Percentiles rank a stretch among this genome's conserved stretches.
Conservation (phyloP, 306 rosid species). For the Lablab purpureus region DNA sequence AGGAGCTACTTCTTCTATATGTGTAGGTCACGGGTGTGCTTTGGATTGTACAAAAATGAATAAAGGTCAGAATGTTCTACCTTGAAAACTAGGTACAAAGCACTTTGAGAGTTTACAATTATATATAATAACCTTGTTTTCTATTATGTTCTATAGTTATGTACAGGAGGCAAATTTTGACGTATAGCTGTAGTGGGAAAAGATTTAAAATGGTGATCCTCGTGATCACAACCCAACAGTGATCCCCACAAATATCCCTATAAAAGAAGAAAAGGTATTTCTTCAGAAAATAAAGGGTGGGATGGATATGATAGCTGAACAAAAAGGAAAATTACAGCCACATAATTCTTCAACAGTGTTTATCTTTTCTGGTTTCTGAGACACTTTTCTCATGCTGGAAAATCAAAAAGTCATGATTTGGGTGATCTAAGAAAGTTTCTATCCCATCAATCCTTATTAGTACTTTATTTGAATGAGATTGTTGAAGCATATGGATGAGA, state of each 20-base stretch:
- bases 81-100: conserved; percentile 49
- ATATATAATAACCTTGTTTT: conserved; percentile 38
- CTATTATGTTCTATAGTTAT: conserved; percentile 31
- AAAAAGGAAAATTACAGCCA: conserved; percentile 28
- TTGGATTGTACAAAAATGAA: conserved; percentile 62
- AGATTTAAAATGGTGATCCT: conserved; percentile 45
- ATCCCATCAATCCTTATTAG: conserved; percentile 36
- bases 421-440: conserved; percentile 42
- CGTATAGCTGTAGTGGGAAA: conserved; percentile 35
- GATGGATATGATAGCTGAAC: conserved; percentile 33
- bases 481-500: conserved; percentile 29
- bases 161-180: conserved; percentile 41
- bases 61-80: conserved; percentile 73
- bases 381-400: conserved; percentile 39
- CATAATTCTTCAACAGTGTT: conserved; percentile 44
- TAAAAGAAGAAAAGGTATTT: conserved; percentile 28
- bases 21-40: conserved; percentile 71
- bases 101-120: conserved; percentile 27
- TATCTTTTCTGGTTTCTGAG: conserved; percentile 43
- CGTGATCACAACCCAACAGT: conserved; percentile 54
- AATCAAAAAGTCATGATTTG: conserved; percentile 45
- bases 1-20: conserved; percentile 47
- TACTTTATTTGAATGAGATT: conserved; percentile 32
- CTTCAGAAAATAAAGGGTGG: conserved; percentile 24
- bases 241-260: conserved; percentile 46